phyloP scores from a whole-genome alignment of 208 protist genomes.

The Wallacemonas rigidus region DNA sequence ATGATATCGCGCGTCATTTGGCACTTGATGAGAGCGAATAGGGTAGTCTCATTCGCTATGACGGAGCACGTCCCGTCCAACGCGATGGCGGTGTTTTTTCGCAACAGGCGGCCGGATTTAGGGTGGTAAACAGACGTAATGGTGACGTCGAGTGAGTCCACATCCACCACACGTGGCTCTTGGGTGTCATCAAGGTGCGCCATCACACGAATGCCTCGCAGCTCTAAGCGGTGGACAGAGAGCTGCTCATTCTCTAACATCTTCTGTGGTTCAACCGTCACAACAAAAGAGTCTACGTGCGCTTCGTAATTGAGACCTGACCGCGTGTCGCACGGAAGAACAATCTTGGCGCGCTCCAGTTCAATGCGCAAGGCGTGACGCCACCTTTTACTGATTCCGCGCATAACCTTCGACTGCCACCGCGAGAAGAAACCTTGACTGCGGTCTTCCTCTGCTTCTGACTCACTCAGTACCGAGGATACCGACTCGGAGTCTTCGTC shows the following conservation, averaged over 20 bases:
- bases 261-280: constrained; percentile 51
- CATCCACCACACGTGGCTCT: constrained; percentile 14
- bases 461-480: constrained; percentile 18
- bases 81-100: constrained; percentile 51
- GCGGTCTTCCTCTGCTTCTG: constrained; percentile 2
- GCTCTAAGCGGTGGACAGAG: constrained; percentile 13
- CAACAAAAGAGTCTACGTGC: constrained; percentile 35
- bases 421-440: constrained; percentile 47
- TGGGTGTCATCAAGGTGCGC: constrained; percentile 8
- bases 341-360: constrained; percentile 39
- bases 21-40: constrained; percentile 52
- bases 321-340: constrained; percentile 47
- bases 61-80: constrained; percentile 41
- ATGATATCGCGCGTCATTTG: constrained; percentile 46
- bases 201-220: constrained; percentile 13
- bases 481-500: constrained; percentile 38
- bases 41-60: constrained; percentile 42
- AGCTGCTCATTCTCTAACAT: constrained; percentile 33
- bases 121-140: constrained; percentile 57
- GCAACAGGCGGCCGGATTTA: constrained; percentile 32
- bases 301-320: constrained; percentile 43
- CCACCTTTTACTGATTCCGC: constrained; percentile 72
- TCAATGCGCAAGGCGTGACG: constrained; percentile 58
- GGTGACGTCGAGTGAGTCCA: constrained; percentile 39
- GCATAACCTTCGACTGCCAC: constrained; percentile 35